Evolutionary conservation across 208 protist genomes (phyloP).

Genomic region (Trypanosoma melophagium): DNA sequence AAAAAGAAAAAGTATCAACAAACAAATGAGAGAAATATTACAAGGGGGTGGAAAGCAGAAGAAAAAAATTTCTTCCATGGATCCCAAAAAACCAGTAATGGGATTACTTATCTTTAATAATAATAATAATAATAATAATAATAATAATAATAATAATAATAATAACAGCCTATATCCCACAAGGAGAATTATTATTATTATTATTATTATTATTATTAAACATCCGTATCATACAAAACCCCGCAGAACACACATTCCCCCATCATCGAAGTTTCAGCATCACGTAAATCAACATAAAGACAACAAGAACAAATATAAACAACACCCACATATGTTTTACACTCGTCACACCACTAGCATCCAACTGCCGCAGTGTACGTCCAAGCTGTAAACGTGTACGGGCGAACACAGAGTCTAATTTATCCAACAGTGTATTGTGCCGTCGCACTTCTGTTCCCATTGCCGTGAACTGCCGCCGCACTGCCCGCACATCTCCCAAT

Average conservation of each 20-base stretch:
- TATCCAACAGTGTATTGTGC: slow-evolving; percentile 71
- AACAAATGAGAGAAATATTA: too few relatives aligned
- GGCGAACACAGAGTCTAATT: slow-evolving; percentile 39
- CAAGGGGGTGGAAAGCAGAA: slow-evolving; percentile 13
- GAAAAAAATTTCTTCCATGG: slow-evolving; percentile 22
- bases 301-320: slow-evolving; percentile 70
- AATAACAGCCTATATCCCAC: too few relatives aligned
- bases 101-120: background rate
- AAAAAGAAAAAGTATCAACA: slow-evolving; percentile 13
- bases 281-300: slow-evolving; percentile 52
- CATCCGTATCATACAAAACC: too few relatives aligned
- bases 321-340: slow-evolving; percentile 83
- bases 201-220: too few relatives aligned
- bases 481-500: slow-evolving; percentile 51
- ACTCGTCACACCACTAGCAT: slow-evolving; percentile 31
- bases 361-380: slow-evolving; percentile 57
- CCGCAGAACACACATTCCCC: slow-evolving; percentile 11
- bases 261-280: slow-evolving; percentile 56
- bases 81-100: background rate
- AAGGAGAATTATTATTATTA: too few relatives aligned
- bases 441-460: slow-evolving; percentile 67
- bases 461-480: slow-evolving; percentile 44
- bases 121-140: slow-evolving; percentile 10
- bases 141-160: slow-evolving; percentile 1
- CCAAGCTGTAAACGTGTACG: slow-evolving; percentile 40